Base-by-base conservation (phyloP, 2,329 filamentous ascomycete genomes). In the Fusarium pseudocircinatum region DNA sequence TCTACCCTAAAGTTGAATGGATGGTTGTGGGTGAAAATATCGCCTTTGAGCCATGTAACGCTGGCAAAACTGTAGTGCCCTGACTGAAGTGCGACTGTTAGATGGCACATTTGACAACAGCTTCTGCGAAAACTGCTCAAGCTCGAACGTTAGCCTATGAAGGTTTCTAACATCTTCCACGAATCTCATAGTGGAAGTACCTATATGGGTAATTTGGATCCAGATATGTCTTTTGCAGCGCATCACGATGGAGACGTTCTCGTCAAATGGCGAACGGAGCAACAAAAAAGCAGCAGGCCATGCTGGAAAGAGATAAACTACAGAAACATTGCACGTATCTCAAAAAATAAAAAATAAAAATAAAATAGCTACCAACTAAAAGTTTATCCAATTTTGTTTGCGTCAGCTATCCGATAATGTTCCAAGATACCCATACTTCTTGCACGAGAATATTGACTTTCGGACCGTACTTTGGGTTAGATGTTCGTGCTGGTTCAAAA, bases 211-310 rank as follows among this genome's bases (percentile, higher is more conserved):
- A 34, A 34, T 34, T 34, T 30, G 26, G 13, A 47, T 42, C 6
- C 12, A 13, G 22, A 18, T n/a, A 9, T 18, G 7, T n/a, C 15
- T 16, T 8, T 49, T 49, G 22, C 15, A n/a, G 46, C 15, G 22
- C 28, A 13, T n/a, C 6, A 10, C 7, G 4, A n/a, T 11, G 4
- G 10, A 5, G 7, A 32, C 3, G 14, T 6, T 32, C 14, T 28
- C 26, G 26, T 28, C 26, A 28, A 28, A 28, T 28, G 26, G 26
- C 26, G 26, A 28, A 28, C 26, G 26, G 26, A 28, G 7, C 26
- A 28, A 28, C 26, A 28, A 28, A 28, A 28, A 28, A 28, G 26
- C 26, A 28, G 26, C 26, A 28, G 26, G 26, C 26, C 26, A 34
- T 34, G 34, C 34, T 34, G 34, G 34, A 34, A 34, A 34, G 34